phyloP scores from a whole-genome alignment of 768 basidiomycete species.

The Lactifluus piperatus region DNA sequence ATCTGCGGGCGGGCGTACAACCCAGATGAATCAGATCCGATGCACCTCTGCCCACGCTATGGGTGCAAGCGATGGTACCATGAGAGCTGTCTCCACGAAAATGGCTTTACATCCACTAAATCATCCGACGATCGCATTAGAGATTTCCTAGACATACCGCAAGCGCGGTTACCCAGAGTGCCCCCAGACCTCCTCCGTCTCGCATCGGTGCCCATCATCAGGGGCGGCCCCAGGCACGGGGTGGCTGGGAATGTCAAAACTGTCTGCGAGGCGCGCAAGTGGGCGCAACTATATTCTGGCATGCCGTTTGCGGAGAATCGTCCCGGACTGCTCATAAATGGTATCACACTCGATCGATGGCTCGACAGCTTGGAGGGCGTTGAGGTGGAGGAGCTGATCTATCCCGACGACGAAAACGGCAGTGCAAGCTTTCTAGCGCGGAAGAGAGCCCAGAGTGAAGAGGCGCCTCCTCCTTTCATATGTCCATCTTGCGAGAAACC shows the following conservation, averaged over 20 bases:
- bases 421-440: background rate
- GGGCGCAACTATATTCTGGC: background rate
- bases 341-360: conserved; percentile 8
- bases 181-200: conserved; percentile 3
- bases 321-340: background rate
- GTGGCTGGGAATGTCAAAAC: conserved; percentile 5
- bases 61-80: conserved; percentile 8
- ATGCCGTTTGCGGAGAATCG: background rate
- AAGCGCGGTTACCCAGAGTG: background rate
- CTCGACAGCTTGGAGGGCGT: conserved; percentile 7
- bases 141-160: background rate
- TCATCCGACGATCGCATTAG: background rate
- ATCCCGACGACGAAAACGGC: conserved; percentile 6
- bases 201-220: conserved; percentile 1
- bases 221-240: background rate
- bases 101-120: background rate
- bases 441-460: background rate
- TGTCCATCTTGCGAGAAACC: conserved; percentile 2
- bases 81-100: background rate
- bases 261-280: conserved; percentile 7
- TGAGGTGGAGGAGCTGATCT: conserved; percentile 11
- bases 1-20: background rate
- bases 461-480: background rate
- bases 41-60: conserved; percentile 4
- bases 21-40: background rate